These are phyloP conservation scores for Conidiobolus incongruus DNA, from an alignment of 371 early-diverging fungal species.

Conservation along the genomic window DNA sequence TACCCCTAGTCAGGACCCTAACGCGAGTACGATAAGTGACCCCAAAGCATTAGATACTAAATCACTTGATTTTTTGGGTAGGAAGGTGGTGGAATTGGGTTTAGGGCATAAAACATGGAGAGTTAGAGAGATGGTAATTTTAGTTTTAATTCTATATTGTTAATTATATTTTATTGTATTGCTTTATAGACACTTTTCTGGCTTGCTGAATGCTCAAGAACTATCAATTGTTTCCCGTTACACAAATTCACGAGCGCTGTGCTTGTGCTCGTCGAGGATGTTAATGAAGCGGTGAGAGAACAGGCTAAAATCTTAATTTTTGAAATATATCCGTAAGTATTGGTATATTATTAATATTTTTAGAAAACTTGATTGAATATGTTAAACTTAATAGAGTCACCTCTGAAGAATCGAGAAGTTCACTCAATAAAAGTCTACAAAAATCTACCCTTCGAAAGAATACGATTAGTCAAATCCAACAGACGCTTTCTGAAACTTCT, in stretches of 20 bases:
- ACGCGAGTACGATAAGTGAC: too few relatives aligned
- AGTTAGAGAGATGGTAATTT: conserved; percentile 3
- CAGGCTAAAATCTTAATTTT: conserved; percentile 3
- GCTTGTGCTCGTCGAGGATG: conserved; percentile 1
- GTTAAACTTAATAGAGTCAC: background rate
- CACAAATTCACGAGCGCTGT: background rate
- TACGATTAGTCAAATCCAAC: background rate
- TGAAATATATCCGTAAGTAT: conserved; percentile 3
- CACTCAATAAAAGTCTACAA: background rate
- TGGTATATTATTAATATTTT: background rate
- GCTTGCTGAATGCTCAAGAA: background rate
- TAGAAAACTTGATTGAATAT: too few relatives aligned
- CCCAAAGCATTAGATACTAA: background rate
- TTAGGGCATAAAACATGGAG: background rate
- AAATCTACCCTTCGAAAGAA: background rate
- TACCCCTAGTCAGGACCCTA: background rate
- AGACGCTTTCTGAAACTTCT: background rate
- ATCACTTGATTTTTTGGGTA: conserved; percentile 1
- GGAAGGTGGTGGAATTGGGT: background rate
- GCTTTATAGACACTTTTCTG: background rate
- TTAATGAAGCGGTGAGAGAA: conserved; percentile 3
- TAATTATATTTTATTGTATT: background rate
- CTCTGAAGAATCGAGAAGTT: background rate
- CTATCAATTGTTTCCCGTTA: background rate
- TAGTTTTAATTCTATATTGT: background rate